Percentiles rank a stretch among this genome's conserved stretches.
Evolutionary conservation across 2,329 filamentous ascomycete genomes (phyloP).

Genomic region (Phyllosticta citriasiana): DNA sequence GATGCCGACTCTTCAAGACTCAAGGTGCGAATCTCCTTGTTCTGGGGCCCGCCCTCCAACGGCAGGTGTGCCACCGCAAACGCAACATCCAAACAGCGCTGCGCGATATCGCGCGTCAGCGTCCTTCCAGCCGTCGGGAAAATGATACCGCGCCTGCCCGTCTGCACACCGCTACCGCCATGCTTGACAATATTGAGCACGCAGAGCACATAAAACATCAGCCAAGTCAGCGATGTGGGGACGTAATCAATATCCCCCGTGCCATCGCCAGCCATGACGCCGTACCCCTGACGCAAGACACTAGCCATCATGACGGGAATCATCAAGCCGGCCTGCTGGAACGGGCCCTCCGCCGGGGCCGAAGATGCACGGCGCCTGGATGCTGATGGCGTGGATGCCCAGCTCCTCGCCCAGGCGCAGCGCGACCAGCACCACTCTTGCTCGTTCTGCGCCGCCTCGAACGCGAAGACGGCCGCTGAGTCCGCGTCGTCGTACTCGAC

Average conservation of each 20-base stretch:
- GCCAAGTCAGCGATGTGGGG: constrained; percentile 15
- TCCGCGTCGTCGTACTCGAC: constrained; percentile 14
- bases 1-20: constrained; percentile 12
- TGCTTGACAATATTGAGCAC: constrained; percentile 14
- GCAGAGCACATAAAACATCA: constrained; percentile 13
- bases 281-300: constrained; percentile 15
- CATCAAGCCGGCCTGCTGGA: constrained; percentile 13
- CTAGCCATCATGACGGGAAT: constrained; percentile 14
- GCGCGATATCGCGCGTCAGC: constrained; percentile 13
- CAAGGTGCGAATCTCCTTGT: constrained; percentile 13
- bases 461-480: constrained; percentile 10
- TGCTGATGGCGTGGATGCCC: background rate
- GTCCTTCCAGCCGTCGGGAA: constrained; percentile 13
- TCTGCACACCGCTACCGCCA: constrained; percentile 12
- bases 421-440: constrained; percentile 12
- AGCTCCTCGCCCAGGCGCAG: background rate
- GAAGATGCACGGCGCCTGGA: constrained; percentile 10
- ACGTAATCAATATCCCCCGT: constrained; percentile 16
- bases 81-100: constrained; percentile 12
- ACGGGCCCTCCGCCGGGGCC: constrained; percentile 14
- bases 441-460: constrained; percentile 11
- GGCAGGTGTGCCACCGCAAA: constrained; percentile 14
- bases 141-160: constrained; percentile 13
- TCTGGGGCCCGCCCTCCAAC: constrained; percentile 12
- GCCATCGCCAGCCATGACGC: constrained; percentile 14